Conservation (phyloP, 208 protist genomes). For the Crithidia sp. region DNA sequence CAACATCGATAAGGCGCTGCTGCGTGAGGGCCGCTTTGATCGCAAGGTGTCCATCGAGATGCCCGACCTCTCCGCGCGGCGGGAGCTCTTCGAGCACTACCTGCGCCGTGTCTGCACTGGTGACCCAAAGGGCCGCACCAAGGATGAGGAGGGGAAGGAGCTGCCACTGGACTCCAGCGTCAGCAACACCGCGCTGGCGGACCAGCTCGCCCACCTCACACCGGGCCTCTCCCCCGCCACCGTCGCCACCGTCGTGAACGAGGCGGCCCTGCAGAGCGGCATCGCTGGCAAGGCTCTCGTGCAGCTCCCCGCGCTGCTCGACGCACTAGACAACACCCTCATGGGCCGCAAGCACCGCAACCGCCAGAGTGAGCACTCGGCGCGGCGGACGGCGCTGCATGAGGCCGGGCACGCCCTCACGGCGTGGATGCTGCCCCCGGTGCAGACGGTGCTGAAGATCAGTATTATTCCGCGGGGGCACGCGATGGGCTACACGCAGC, state of each 20-base stretch:
- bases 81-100: constrained; percentile 90
- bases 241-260: constrained; percentile 97
- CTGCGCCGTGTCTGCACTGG: constrained; percentile 78
- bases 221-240: constrained; percentile 94
- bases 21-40: constrained; percentile 91
- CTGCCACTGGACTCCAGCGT: constrained; percentile 59
- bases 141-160: constrained; percentile 59
- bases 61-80: constrained; percentile 79
- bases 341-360: constrained; percentile 86
- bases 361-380: constrained; percentile 62
- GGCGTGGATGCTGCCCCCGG: constrained; percentile 77
- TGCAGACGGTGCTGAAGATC: constrained; percentile 84
- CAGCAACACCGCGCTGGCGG: constrained; percentile 53
- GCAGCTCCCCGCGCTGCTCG: constrained; percentile 63
- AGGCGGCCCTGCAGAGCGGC: constrained; percentile 92
- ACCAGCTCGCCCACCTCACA: constrained; percentile 82
- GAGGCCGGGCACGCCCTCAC: constrained; percentile 78
- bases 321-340: constrained; percentile 87
- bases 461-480: constrained; percentile 84
- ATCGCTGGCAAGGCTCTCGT: constrained; percentile 84
- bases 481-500: constrained; percentile 90
- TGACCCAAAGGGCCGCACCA: constrained; percentile 68
- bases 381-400: constrained; percentile 78
- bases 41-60: constrained; percentile 88
- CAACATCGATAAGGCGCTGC: constrained; percentile 92